These are phyloP conservation scores for Acanthamoeba sp. DNA, from an alignment of 208 protist genomes.

Conservation along the genomic window DNA sequence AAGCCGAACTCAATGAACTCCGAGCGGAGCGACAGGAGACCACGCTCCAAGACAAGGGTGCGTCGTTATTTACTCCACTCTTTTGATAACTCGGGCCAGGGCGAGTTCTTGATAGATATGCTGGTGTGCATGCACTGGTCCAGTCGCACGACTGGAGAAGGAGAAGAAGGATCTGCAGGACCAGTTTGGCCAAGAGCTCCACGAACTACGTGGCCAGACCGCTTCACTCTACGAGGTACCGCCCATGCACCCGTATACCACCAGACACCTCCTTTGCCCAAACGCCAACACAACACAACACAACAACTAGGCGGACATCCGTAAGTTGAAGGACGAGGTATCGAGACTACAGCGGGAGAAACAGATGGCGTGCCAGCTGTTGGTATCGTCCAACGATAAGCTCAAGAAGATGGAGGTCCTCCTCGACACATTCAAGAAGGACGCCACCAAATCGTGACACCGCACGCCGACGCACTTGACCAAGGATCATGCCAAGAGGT, in stretches of 20 bases:
- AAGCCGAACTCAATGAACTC: background rate
- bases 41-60: background rate
- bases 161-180: conserved; percentile 22
- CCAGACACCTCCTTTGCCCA: too few relatives aligned
- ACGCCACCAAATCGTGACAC: too few relatives aligned
- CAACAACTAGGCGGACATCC: background rate
- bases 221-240: background rate
- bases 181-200: background rate
- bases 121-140: too few relatives aligned
- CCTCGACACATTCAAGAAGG: background rate
- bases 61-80: too few relatives aligned
- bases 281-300: too few relatives aligned
- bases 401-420: conserved; percentile 23
- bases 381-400: conserved; percentile 13
- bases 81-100: too few relatives aligned
- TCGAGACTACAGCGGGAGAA: background rate
- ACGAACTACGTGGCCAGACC: background rate
- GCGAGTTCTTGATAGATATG: too few relatives aligned
- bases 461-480: too few relatives aligned
- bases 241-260: too few relatives aligned
- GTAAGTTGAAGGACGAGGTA: background rate
- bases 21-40: conserved; percentile 35
- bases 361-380: conserved; percentile 2
- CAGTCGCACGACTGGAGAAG: conserved; percentile 9
- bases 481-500: too few relatives aligned